These are phyloP conservation scores for Aphanomyces cochlioides DNA, from an alignment of 352 stramenopile genomes.

Conservation along the genomic window DNA sequence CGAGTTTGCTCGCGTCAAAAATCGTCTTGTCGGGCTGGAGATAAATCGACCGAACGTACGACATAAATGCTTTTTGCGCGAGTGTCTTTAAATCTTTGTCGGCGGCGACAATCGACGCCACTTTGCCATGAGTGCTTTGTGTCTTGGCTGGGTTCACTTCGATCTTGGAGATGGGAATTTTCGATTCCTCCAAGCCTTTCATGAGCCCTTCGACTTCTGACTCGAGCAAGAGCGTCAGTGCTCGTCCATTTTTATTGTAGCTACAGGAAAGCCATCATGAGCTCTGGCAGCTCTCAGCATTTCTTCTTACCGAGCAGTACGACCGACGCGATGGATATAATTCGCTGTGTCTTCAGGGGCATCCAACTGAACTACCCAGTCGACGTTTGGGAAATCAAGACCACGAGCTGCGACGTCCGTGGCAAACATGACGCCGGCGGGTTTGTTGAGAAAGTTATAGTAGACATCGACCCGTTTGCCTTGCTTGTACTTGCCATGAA, in stretches of 20 bases:
- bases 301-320: conserved; percentile 89
- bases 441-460: conserved; percentile 97
- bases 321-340: conserved; percentile 98
- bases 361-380: conserved; percentile 99
- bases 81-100: conserved; percentile 93
- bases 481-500: conserved; percentile 99
- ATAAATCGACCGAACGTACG: conserved; percentile 95
- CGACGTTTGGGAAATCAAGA: conserved; percentile 97
- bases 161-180: conserved; percentile 95
- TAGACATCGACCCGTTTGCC: conserved; percentile 97
- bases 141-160: conserved; percentile 97
- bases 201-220: conserved; percentile 89
- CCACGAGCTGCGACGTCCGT: conserved; percentile 98
- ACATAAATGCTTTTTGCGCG: conserved; percentile 97
- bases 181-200: conserved; percentile 79
- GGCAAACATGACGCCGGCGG: conserved; percentile 93
- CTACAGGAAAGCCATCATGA: conserved; percentile 25
- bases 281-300: too few species aligned
- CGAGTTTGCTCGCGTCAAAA: conserved; percentile 89
- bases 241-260: conserved; percentile 88
- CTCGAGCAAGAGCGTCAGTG: conserved; percentile 89
- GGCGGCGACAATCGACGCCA: conserved; percentile 88
- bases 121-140: conserved; percentile 88
- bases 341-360: conserved; percentile 95
- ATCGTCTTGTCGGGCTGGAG: conserved; percentile 94